Evolutionary conservation across 371 early-diverging fungal genomes (phyloP).

Genomic region (Fennellomyces sp.): DNA sequence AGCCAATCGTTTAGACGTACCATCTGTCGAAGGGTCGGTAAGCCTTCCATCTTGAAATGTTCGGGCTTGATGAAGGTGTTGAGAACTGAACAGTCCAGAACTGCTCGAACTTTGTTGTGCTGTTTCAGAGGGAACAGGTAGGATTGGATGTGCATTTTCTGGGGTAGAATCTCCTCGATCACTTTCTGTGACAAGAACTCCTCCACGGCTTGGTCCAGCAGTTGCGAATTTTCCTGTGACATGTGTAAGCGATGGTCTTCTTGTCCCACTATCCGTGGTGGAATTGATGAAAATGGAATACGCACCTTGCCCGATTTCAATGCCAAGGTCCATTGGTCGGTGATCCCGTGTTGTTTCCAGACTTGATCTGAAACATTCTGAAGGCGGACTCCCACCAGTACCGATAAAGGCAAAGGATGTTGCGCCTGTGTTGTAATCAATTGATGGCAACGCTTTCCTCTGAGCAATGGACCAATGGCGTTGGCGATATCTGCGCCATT

Average conservation of each 20-base stretch:
- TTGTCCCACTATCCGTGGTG: neutral
- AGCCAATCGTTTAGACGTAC: neutral
- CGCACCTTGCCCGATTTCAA: neutral
- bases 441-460: too few relatives aligned
- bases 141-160: neutral
- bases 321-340: neutral
- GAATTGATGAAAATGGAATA: neutral
- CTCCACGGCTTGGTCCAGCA: neutral
- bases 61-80: neutral
- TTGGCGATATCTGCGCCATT: neutral
- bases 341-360: neutral
- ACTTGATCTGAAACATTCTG: neutral
- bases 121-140: neutral
- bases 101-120: neutral
- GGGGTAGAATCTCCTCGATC: neutral
- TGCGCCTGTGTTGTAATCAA: neutral
- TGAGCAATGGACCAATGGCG: neutral
- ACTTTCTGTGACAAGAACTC: neutral
- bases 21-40: neutral
- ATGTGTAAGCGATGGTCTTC: neutral
- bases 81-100: neutral
- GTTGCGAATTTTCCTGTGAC: neutral
- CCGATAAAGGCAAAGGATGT: neutral
- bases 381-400: neutral
- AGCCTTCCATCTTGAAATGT: neutral